Percentiles rank a stretch among this genome's conserved stretches.
Evolutionary conservation across 2,329 filamentous ascomycete genomes (phyloP).

Genomic region (Corynespora cassiicola): DNA sequence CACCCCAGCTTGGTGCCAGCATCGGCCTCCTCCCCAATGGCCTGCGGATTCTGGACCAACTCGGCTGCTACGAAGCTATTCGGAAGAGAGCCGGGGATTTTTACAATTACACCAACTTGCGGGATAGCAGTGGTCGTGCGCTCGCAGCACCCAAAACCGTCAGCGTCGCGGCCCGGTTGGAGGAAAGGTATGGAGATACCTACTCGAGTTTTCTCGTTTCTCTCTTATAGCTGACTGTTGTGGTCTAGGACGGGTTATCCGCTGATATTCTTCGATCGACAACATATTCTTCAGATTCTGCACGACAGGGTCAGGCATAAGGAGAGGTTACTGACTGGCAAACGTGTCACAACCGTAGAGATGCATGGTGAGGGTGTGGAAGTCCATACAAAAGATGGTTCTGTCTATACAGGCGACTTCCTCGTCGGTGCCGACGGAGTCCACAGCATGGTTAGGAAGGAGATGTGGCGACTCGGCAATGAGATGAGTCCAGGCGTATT

Average conservation of each 20-base stretch:
- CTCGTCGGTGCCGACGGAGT: constrained; percentile 7
- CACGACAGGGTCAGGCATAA: constrained; percentile 29
- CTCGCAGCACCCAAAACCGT: not conserved
- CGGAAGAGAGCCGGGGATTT: constrained; percentile 2
- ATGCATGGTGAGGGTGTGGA: not conserved
- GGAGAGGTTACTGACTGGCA: constrained; percentile 18
- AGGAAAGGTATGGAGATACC: constrained; percentile 4
- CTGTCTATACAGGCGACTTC: constrained; percentile 1
- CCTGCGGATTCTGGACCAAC: constrained; percentile 10
- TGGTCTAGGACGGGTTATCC: too few species aligned
- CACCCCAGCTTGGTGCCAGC: constrained; percentile 2
- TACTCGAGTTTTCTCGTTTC: not conserved
- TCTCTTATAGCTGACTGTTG: not conserved
- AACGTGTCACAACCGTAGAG: constrained; percentile 3
- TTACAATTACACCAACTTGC: constrained; percentile 3
- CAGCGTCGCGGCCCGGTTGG: not conserved
- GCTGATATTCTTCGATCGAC: constrained; percentile 28
- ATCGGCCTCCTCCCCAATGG: constrained; percentile 10
- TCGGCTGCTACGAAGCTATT: constrained; percentile 6
- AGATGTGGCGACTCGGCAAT: constrained; percentile 16
- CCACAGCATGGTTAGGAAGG: constrained; percentile 3
- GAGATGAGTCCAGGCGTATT: constrained; percentile 10
- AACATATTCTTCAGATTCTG: constrained; percentile 26
- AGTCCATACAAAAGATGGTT: constrained; percentile 1
- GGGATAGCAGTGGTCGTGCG: too few species aligned